phyloP scores from a whole-genome alignment of 2,329 filamentous ascomycete species.

The Fusarium praegraminearum region DNA sequence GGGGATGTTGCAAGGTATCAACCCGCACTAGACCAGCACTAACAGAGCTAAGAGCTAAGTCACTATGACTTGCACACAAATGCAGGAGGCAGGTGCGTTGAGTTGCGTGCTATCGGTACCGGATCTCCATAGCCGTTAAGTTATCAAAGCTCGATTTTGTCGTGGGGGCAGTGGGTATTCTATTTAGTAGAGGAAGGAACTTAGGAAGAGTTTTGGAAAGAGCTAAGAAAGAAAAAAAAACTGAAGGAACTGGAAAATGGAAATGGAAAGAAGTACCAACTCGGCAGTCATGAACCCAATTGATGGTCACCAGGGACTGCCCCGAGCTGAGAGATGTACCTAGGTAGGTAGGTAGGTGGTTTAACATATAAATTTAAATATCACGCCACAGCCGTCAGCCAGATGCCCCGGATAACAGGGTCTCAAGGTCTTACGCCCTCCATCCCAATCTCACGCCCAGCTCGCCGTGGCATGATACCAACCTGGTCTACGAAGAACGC shows the following conservation, averaged over 20 bases:
- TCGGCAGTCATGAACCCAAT: background rate
- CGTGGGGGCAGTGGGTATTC: constrained; percentile 18
- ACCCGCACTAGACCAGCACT: constrained; percentile 8
- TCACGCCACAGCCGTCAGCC: constrained; percentile 29
- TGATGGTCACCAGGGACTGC: background rate
- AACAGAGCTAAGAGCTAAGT: constrained; percentile 22
- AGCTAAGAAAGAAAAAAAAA: background rate
- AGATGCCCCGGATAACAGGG: constrained; percentile 15
- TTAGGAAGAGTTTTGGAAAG: background rate
- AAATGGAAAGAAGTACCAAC: background rate
- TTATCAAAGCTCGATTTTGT: constrained; percentile 21
- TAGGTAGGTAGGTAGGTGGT: background rate
- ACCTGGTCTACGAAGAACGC: constrained; percentile 35
- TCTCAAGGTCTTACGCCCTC: constrained; percentile 19
- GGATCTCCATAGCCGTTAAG: constrained; percentile 24
- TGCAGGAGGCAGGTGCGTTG: constrained; percentile 34
- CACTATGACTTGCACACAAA: constrained; percentile 35
- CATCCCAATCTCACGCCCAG: constrained; percentile 31
- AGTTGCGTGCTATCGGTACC: constrained; percentile 29
- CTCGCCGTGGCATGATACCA: constrained; percentile 46
- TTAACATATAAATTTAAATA: constrained; percentile 19
- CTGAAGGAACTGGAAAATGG: background rate
- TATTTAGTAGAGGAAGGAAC: background rate
- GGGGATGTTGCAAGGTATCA: constrained; percentile 21
- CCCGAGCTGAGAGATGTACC: constrained; percentile 22